Base-by-base conservation (phyloP, 148 eudicot species). In the Beta vulgaris region DNA sequence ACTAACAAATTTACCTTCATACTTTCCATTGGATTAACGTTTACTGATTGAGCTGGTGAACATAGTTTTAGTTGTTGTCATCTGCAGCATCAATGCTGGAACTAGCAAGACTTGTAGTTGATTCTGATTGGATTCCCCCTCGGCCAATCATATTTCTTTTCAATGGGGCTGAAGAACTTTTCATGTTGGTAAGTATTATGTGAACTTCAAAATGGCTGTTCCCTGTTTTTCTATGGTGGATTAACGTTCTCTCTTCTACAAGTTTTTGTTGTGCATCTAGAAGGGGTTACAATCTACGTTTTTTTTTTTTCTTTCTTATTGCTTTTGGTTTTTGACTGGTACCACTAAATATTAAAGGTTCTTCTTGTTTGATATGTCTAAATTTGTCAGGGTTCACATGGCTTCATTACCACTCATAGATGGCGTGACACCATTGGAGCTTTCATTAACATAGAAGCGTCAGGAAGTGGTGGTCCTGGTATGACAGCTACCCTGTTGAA, bases 101-200 rank as follows among this genome's bases (percentile, higher is more conserved):
- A 83, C 21, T 95, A 80, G 98, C 97, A 42, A 89, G 99, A 79
- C 86, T 91, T 67, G 77, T 85, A 21, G 83, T 91, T 78, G 99
- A 95, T 87, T 95, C 97, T 74, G 88, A 83, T 53, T 95, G 99
- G 99, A 73, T 81, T 63, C 96, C 99, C 43, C 90, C 90, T 55
- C 85, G 72, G 63, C 99, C 99, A 64, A 73, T 95, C 78, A 92
- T 95, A 83, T 92, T 95, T 86, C 82, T 92, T 65, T 95, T 92
- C 83, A 95, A 95, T 77, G 99, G 99, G 9, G 99, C 97, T 26
- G 99, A 95, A 90, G 99, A 95, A 84, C 88, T 92, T 69, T 95
- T 92, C 85, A 83, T 95, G 99, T 74, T 95, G 92, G 99, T 95
- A 85, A 81, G 89, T 59, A 31, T 59, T 36, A 63, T 31, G 19